Percentiles rank a stretch among this genome's conserved stretches.
Evolutionary conservation across 2,329 filamentous ascomycete species (phyloP).

Genomic region (Xylariales sp.): DNA sequence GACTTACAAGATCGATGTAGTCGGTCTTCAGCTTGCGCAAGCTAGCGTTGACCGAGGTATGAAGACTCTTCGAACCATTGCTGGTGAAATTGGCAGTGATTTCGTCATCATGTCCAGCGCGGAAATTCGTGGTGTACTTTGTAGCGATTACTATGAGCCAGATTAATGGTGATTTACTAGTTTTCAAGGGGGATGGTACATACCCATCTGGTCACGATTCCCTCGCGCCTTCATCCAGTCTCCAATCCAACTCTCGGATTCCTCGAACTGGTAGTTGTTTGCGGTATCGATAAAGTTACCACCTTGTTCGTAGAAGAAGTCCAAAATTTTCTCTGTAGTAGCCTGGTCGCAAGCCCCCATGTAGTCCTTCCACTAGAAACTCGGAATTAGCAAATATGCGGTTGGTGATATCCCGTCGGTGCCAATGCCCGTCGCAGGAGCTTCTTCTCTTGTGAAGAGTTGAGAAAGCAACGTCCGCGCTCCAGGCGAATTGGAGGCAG

Average conservation of each 20-base stretch:
- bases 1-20: conserved; percentile 60
- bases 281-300: conserved; percentile 73
- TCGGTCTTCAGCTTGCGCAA: conserved; percentile 59
- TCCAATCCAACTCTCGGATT: conserved; percentile 63
- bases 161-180: conserved; percentile 7
- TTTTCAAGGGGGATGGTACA: conserved; percentile 15
- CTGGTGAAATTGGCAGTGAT: conserved; percentile 51
- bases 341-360: conserved; percentile 64
- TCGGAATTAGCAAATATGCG: neutral
- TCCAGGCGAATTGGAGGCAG: too few relatives aligned
- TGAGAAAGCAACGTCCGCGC: too few relatives aligned
- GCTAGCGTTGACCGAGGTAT: conserved; percentile 49
- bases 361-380: conserved; percentile 42
- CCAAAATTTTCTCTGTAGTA: conserved; percentile 58
- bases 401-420: too few relatives aligned
- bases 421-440: too few relatives aligned
- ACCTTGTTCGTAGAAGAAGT: conserved; percentile 57
- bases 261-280: conserved; percentile 61
- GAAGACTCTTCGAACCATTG: conserved; percentile 59
- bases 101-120: conserved; percentile 32
- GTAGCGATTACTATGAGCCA: conserved; percentile 56
- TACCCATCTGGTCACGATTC: conserved; percentile 61
- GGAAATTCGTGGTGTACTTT: conserved; percentile 61
- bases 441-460: too few relatives aligned
- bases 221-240: conserved; percentile 64